Conservation (phyloP, 2,329 filamentous ascomycete genomes). For the Aspergillus ustus region DNA sequence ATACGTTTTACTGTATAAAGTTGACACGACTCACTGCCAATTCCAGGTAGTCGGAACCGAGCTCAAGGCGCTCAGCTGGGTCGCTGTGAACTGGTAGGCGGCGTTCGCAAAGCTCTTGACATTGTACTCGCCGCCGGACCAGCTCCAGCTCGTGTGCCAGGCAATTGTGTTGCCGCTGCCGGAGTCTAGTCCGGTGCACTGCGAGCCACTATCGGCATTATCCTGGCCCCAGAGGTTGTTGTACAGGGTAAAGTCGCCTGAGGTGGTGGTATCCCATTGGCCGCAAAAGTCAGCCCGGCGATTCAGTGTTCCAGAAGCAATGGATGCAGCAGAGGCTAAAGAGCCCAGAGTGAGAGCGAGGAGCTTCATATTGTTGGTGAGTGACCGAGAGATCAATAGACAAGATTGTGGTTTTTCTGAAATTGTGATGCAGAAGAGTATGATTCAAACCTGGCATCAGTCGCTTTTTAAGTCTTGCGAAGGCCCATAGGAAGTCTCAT, state of each 20-base stretch:
- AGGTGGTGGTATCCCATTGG: conserved; percentile 43
- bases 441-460: not conserved
- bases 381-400: conserved; percentile 11
- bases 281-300: conserved; percentile 46
- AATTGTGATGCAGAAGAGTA: not conserved
- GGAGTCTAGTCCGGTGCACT: conserved; percentile 50
- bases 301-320: conserved; percentile 15
- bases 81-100: conserved; percentile 43
- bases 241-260: conserved; percentile 55
- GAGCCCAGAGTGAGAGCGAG: conserved; percentile 28
- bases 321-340: conserved; percentile 31
- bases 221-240: conserved; percentile 58
- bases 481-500: not conserved
- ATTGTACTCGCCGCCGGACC: conserved; percentile 44
- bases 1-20: too few relatives aligned
- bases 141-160: conserved; percentile 53
- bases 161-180: conserved; percentile 41
- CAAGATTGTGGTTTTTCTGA: conserved; percentile 1
- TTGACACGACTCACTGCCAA: conserved; percentile 42
- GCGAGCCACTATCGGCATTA: conserved; percentile 42
- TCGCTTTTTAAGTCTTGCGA: conserved; percentile 14
- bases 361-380: conserved; percentile 33
- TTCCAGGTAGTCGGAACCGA: conserved; percentile 52
- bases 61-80: conserved; percentile 39
- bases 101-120: conserved; percentile 56